Evolutionary conservation across 768 basidiomycete species (phyloP), one percentile per base, ranked within the genome.

Genomic region (button mushroom (Agaricus bisporus)): DNA sequence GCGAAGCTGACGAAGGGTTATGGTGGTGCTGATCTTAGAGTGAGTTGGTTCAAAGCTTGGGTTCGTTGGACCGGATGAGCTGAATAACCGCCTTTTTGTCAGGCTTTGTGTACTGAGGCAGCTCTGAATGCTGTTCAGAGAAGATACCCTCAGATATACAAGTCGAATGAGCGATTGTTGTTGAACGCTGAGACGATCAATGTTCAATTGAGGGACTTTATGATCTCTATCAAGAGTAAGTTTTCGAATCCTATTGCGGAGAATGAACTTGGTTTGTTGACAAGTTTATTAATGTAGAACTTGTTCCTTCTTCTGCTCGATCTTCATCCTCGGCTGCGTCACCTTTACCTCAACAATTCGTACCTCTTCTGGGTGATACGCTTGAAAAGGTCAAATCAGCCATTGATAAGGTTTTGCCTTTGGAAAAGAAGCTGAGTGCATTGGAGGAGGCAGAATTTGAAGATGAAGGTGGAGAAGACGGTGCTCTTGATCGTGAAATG

Each of bases 101-200:
- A 83, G 95, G 95, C 97, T 0, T 73, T 99, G 4, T 98, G 95
- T 61, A 98, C 97, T 5, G 97, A 99, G 71, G 93, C 97, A 9
- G 90, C 94, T 1, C 67, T 99, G 60, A 98, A 98, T 63, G 95
- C 95, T 0, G 89, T 99, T 20, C 97, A 99, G 64, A 74, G 97
- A 55, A 78, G 88, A 51, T 99, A 99, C 67, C 97, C 97, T 0
- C 97, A 99, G 66, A 94, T 98, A 43, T 99, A 99, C 76, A 88
- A 91, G 69, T 88, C 91, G 4, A 82, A 77, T 29, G 94, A 98
- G 57, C 77, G 97, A 9, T 71, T 98, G 2, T 64, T 93, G 46
- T 75, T 98, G 51, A 81, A 91, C 58, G 89, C 95, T 6, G 88
- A 91, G 61, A 84, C 85, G 1, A 97, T 98, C 57, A 76, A 77